Evolutionary conservation across 306 rosid species (phyloP), one percentile per base, ranked within the genome.

Genomic region (Comarum palustre): DNA sequence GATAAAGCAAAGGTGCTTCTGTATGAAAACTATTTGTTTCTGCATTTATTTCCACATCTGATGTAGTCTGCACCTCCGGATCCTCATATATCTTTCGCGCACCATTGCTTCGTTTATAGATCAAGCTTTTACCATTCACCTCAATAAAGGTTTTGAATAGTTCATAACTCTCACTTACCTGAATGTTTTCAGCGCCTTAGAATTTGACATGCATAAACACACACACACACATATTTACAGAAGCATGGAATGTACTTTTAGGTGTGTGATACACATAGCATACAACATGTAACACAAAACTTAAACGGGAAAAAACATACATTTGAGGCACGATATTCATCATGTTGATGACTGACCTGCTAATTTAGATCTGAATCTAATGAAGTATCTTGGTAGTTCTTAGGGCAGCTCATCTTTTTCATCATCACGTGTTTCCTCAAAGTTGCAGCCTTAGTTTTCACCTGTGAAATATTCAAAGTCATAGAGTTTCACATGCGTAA

Each of bases 1-100:
- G 48, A 43, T 7, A 45, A 73, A 64, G 8, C 61, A 60, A 34
- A 79, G 43, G 71, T 66, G 78, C 86, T 84, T 87, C 96, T 67
- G 61, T 59, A 12, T 69, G 50, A 25, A 75, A 83, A 20, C 41
- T 82, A 27, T 12, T 27, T 5, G 74, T 52, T 75, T 87, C 86
- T 59, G 39, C 19, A 57, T 11, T 57, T 1, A 69, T 52, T 76
- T 87, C 86, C 12, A 80, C 25, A 47, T 89, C 90, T 39, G 86
- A 71, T 20, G 79, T 64, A 72, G 78, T 66, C 51, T 50, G 72
- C 32, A n/a, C 78, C 48, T 27, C n/a, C n/a, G n/a, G n/a, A n/a
- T n/a, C 73, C 25, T 69, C 73, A 43, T 31, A 32, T 51, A 11
- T 71, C 73, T 29, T 52, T 69, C 75, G 47, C 58, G 67, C 66